Evolutionary conservation across 164 flowering plant genomes (phyloP).

Genomic region (Umbilicus rupestris): DNA sequence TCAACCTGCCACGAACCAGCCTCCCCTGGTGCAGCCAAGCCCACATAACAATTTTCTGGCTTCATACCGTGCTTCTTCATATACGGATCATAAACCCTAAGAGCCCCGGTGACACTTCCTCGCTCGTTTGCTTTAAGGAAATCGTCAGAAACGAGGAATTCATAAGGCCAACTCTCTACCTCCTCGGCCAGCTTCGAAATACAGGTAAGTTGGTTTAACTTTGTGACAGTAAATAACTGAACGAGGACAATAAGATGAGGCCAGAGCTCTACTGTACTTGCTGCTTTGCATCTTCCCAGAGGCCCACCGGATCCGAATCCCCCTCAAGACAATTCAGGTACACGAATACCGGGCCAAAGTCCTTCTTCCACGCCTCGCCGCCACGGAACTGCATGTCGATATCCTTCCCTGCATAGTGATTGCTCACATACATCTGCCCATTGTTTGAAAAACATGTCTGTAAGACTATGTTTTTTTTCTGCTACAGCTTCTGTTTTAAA

Average conservation of each 20-base stretch:
- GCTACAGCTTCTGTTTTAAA: background rate
- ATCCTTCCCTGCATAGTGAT: slow-evolving; percentile 68
- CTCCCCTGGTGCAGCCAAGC: slow-evolving; percentile 71
- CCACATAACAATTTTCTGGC: slow-evolving; percentile 57
- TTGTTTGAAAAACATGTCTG: background rate
- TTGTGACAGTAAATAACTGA: background rate
- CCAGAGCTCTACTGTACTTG: slow-evolving; percentile 23
- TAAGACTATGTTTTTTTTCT: background rate
- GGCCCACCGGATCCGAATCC: slow-evolving; percentile 28
- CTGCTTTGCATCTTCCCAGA: slow-evolving; percentile 39
- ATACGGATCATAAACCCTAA: slow-evolving; percentile 55
- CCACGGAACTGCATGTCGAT: slow-evolving; percentile 29
- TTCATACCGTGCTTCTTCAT: slow-evolving; percentile 9
- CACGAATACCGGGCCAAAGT: slow-evolving; percentile 81
- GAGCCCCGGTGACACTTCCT: slow-evolving; percentile 49
- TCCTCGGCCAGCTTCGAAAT: slow-evolving; percentile 18
- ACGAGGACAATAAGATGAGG: background rate
- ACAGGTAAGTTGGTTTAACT: too few relatives aligned
- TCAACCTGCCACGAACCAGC: slow-evolving; percentile 92
- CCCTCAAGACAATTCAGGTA: slow-evolving; percentile 46
- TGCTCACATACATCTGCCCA: slow-evolving; percentile 56
- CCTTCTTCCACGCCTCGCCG: slow-evolving; percentile 88
- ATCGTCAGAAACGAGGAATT: slow-evolving; percentile 60
- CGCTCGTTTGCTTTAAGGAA: slow-evolving; percentile 45
- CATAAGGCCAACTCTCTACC: slow-evolving; percentile 76